Percentiles rank a stretch among this genome's conserved stretches.
phyloP scores from a whole-genome alignment of 371 early-diverging fungal species.

The Mucor circinelloides region DNA sequence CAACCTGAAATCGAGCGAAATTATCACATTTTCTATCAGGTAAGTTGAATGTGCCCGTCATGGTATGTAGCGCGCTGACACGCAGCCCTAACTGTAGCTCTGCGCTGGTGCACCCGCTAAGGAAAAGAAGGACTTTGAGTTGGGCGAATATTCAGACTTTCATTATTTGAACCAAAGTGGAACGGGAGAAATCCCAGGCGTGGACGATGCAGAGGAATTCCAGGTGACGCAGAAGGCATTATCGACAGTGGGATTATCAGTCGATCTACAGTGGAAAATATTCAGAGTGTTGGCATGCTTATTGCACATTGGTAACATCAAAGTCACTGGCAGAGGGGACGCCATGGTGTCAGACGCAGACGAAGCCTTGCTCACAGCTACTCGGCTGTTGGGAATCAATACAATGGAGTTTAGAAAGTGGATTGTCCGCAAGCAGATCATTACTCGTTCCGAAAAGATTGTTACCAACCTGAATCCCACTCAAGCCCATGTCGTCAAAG shows the following conservation, averaged over 20 bases:
- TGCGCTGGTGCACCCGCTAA: slow-evolving; percentile 86
- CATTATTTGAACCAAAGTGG: slow-evolving; percentile 89
- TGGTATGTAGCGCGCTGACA: background rate
- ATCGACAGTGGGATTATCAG: slow-evolving; percentile 83
- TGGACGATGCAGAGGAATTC: slow-evolving; percentile 93
- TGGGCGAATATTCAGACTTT: slow-evolving; percentile 74
- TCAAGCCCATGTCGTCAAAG: slow-evolving; percentile 82
- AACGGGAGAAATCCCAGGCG: slow-evolving; percentile 75
- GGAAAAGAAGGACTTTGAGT: slow-evolving; percentile 79
- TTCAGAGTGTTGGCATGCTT: slow-evolving; percentile 88
- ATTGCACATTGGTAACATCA: slow-evolving; percentile 92
- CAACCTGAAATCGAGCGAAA: slow-evolving; percentile 94
- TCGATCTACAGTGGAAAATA: slow-evolving; percentile 86
- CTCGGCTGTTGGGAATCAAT: slow-evolving; percentile 76
- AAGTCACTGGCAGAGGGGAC: slow-evolving; percentile 70
- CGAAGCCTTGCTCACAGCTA: slow-evolving; percentile 64
- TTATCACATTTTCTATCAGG: slow-evolving; percentile 99
- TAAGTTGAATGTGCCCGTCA: slow-evolving; percentile 9
- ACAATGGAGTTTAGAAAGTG: slow-evolving; percentile 82
- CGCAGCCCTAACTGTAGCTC: slow-evolving; percentile 56
- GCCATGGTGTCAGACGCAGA: slow-evolving; percentile 72
- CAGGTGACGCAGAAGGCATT: slow-evolving; percentile 83
- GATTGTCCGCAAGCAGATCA: slow-evolving; percentile 90
- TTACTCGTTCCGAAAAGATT: slow-evolving; percentile 87
- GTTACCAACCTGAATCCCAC: slow-evolving; percentile 73